Evolutionary conservation across 768 basidiomycete genomes (phyloP).

Genomic region (Naganishia friedmannii): DNA sequence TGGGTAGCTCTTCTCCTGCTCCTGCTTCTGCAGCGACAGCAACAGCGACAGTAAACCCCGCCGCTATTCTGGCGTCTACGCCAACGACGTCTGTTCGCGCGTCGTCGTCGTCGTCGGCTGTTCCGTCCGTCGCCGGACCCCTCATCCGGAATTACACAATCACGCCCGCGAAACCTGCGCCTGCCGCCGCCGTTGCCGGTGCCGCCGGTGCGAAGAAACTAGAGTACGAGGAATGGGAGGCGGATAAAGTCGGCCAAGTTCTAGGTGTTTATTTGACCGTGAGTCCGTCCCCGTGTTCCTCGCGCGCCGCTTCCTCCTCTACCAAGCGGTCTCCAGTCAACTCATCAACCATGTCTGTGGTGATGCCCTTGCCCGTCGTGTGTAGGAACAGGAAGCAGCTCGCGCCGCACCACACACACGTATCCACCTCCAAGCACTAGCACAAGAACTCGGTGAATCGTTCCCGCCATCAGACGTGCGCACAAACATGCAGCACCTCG

Average conservation of each 20-base stretch:
- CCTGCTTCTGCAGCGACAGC: not conserved
- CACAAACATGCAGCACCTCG: conserved; percentile 40
- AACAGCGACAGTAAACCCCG: not conserved
- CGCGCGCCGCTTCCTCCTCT: too few species aligned
- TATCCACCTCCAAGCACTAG: not conserved
- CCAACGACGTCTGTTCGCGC: not conserved
- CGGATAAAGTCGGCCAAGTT: conserved; percentile 64
- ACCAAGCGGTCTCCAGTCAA: too few species aligned
- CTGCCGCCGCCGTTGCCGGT: not conserved
- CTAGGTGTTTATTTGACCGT: conserved; percentile 68
- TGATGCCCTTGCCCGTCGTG: conserved; percentile 36
- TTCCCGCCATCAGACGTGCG: not conserved
- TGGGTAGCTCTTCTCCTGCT: not conserved
- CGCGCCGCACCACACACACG: conserved; percentile 57
- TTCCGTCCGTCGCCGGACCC: not conserved
- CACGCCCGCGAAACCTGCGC: not conserved
- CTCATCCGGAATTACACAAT: not conserved
- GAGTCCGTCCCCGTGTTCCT: too few species aligned
- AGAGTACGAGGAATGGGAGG: conserved; percentile 67
- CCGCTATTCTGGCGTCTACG: not conserved
- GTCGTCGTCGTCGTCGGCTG: too few species aligned
- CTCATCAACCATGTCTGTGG: too few species aligned
- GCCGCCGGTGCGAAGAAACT: conserved; percentile 52
- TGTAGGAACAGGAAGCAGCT: conserved; percentile 39
- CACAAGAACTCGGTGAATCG: not conserved